phyloP scores from a whole-genome alignment of 441 rosid genomes.

The Erodium trifolium region DNA sequence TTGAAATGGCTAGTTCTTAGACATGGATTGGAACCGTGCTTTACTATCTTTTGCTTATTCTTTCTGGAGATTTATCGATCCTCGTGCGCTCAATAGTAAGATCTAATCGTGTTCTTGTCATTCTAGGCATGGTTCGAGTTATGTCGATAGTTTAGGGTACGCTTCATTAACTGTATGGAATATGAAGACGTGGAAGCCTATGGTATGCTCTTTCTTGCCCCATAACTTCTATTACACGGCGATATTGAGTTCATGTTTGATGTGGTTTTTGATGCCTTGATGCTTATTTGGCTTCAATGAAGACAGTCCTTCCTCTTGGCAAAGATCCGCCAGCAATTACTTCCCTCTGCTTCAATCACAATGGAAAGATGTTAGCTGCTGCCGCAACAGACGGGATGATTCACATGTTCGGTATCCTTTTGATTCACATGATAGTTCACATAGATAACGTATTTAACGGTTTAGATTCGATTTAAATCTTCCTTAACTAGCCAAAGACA shows the following conservation, averaged over 20 bases:
- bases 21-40: background rate
- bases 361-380: slow-evolving; percentile 70
- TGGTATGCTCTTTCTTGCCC: slow-evolving; percentile 41
- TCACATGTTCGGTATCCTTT: slow-evolving; percentile 82
- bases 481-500: slow-evolving; percentile 51
- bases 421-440: background rate
- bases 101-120: slow-evolving; percentile 13
- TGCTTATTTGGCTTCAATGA: slow-evolving; percentile 34
- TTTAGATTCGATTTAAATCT: slow-evolving; percentile 6
- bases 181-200: slow-evolving; percentile 68
- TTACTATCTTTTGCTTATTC: background rate
- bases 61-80: background rate
- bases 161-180: slow-evolving; percentile 71
- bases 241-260: slow-evolving; percentile 14
- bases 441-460: background rate
- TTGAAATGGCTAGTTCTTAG: background rate
- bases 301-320: slow-evolving; percentile 76
- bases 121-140: slow-evolving; percentile 40
- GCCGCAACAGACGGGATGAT: slow-evolving; percentile 77
- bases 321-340: slow-evolving; percentile 78
- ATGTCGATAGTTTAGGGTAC: slow-evolving; percentile 38
- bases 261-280: slow-evolving; percentile 24
- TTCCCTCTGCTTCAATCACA: slow-evolving; percentile 65
- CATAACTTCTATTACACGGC: slow-evolving; percentile 13
- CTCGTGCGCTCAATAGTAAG: background rate